Conservation (phyloP, 768 basidiomycete species). For the Psilocybe azurescens region DNA sequence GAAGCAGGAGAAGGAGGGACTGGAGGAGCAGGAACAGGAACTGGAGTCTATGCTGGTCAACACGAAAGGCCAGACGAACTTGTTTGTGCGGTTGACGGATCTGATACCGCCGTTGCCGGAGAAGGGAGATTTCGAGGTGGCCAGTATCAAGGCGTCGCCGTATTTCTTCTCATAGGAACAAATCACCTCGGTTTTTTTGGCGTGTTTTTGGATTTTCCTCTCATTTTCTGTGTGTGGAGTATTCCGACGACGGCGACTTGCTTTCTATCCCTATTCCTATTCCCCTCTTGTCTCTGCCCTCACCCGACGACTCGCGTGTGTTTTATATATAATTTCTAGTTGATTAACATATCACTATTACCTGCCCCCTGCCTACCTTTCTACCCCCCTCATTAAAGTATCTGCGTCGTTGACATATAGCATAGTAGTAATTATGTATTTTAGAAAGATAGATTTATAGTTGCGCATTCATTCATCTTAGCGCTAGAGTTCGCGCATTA, state of each 20-base stretch:
- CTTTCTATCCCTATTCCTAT: too few relatives aligned
- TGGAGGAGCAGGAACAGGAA: constrained; percentile 11
- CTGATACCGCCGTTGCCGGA: constrained; percentile 81
- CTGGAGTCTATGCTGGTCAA: constrained; percentile 21
- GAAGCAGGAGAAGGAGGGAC: constrained; percentile 24
- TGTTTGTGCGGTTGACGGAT: constrained; percentile 75
- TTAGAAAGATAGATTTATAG: not conserved
- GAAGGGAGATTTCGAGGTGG: constrained; percentile 88
- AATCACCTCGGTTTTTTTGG: not conserved
- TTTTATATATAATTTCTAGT: not conserved
- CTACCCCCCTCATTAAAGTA: not conserved
- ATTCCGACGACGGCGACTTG: too few relatives aligned
- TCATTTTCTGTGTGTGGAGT: too few relatives aligned
- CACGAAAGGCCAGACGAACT: constrained; percentile 20
- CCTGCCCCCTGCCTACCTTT: not conserved
- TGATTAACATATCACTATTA: not conserved
- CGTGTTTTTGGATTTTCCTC: not conserved
- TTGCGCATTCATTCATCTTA: not conserved
- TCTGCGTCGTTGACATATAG: not conserved
- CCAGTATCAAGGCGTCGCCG: constrained; percentile 75
- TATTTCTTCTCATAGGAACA: constrained; percentile 90
- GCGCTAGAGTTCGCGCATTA: not conserved
- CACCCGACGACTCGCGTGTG: too few relatives aligned
- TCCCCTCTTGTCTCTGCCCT: too few relatives aligned
- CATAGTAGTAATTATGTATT: constrained; percentile 1